These are phyloP conservation scores for Myxozyma lipomycoides DNA, from an alignment of 805 yeast species.

Conservation along the genomic window DNA sequence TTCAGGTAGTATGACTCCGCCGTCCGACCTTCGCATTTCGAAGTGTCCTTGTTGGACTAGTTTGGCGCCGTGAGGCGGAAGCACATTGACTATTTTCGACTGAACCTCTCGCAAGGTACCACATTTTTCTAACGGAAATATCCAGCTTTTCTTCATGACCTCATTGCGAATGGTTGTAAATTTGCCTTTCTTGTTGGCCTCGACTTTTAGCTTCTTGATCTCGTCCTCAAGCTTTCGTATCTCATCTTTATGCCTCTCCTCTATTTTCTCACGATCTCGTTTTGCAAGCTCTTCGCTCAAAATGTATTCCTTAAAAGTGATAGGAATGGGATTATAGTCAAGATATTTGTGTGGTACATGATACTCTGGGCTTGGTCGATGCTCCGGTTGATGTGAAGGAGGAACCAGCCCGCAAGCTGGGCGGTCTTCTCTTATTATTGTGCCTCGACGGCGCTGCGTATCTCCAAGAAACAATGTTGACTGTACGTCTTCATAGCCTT, in stretches of 20 bases:
- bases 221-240: conserved; percentile 7
- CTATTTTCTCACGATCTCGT: background rate
- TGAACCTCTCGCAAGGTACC: conserved; percentile 11
- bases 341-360: too few relatives aligned
- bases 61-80: conserved; percentile 1
- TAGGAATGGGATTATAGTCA: too few relatives aligned
- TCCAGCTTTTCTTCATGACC: conserved; percentile 14
- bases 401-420: too few relatives aligned
- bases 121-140: conserved; percentile 13
- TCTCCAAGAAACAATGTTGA: too few relatives aligned
- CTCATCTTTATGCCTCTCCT: conserved; percentile 3
- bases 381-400: too few relatives aligned
- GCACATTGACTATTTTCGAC: conserved; percentile 3
- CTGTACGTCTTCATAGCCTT: too few relatives aligned
- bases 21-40: conserved; percentile 15
- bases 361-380: too few relatives aligned
- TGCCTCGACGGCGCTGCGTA: too few relatives aligned
- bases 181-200: conserved; percentile 1
- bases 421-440: too few relatives aligned
- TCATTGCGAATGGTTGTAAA: conserved; percentile 4
- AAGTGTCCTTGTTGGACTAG: conserved; percentile 2
- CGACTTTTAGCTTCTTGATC: conserved; percentile 5
- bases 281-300: background rate
- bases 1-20: conserved; percentile 6
- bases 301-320: background rate